Evolutionary conservation across 441 rosid genomes (phyloP), one percentile per base, ranked within the genome.

Genomic region (Aleurites moluccanus): DNA sequence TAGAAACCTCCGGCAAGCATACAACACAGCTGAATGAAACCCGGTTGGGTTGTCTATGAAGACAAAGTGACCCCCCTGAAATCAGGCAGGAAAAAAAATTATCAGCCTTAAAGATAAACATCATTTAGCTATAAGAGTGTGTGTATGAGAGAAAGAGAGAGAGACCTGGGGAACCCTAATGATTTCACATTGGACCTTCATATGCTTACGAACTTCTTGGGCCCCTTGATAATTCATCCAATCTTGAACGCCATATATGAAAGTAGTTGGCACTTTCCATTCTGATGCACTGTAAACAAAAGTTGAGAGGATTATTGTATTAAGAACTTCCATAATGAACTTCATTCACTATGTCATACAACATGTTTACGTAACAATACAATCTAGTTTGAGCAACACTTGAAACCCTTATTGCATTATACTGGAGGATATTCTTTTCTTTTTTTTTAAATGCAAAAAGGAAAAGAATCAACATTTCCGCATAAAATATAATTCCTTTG

Each of bases 171-270:
- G 99, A 78, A 93, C 97, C 64, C 98, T 89, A 67, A 96, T 88
- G 86, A 93, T 92, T 86, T 96, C 99, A 40, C 98, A 96, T 1
- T 97, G 96, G 78, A 92, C 94, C 65, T 91, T 89, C 98, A 91
- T 93, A 45, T 82, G 75, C 83, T 90, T 81, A 69, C 98, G 87
- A 33, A 98, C 96, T 88, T 89, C 91, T 75, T 81, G 86, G 71
- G 98, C 99, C 23, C 96, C 98, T 86, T 88, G 79, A 78, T 90
- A 96, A 80, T 86, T 81, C 99, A 96, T 91, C 99, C 99, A 96
- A 85, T 96, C 99, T 61, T 90, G 77, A 71, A 73, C 65, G 13
- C 99, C 99, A 60, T 96, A 93, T 15, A 96, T 92, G 81, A 96
- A 96, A 10, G 97, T 93, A 10, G 98, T 96, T 70, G 99, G 97